Base-by-base conservation (phyloP, 805 yeast genomes). In the Hanseniaspora lachancei region DNA sequence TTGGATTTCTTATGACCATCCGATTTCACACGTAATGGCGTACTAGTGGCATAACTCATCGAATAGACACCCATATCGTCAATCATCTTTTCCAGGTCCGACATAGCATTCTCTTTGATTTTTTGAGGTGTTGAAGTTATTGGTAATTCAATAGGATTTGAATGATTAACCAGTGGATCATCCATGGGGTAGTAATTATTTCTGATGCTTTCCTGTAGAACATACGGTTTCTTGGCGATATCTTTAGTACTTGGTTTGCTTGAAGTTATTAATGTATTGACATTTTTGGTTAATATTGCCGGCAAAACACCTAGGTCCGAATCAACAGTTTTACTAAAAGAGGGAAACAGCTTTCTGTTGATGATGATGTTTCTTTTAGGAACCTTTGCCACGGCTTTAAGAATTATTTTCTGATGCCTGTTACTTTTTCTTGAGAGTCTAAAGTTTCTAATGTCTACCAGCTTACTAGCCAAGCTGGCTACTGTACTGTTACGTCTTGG, bases 241-340 rank as follows among this genome's bases (percentile, higher is more conserved):
- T 32, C 38, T 18, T 41, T 16, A 1, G 32, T 27, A 10, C 8
- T 40, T 7, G 8, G 16, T 4, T 23, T 41, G 16, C 12, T 40
- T 20, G 44, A 27, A 23, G 29, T 9, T 20, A 41, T 20, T 16
- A 36, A 15, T 10, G 27, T 23, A 23, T 20, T 21, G 3, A 12
- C 21, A 18, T 39, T 38, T 29, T 47, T 53, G 3, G 57, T 54
- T 23, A 54, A 20, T 6, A 47, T 34, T 23, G 47, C 35, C 2
- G 57, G 57, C 21, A 54, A 34, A 16, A 54, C 47, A 18, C 57
- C 57, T 34, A 54, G n/a, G 23, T 54, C 57, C 2, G 40, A 48
- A 35, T 54, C 46, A 10, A 47, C 18, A 1, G 52, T 54, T 9
- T 32, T 49, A 44, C 36, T 27, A 24, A 29, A 44, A 27, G 47